Percentiles rank a stretch among this genome's conserved stretches.
Evolutionary conservation across 306 rosid species (phyloP).

Genomic region (Gynostemma pentaphyllum): DNA sequence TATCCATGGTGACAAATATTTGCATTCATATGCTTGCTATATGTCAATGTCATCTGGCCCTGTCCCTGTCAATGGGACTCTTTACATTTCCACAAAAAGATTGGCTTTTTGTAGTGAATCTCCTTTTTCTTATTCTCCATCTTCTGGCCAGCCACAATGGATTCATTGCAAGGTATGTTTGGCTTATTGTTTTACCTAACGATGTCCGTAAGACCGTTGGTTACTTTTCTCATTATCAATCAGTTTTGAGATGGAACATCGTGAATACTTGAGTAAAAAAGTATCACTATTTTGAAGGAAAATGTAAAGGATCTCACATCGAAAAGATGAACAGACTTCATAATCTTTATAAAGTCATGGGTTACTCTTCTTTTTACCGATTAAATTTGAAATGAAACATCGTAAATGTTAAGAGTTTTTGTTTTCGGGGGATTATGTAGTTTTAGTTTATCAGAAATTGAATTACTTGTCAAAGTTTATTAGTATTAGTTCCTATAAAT

Average conservation of each 20-base stretch:
- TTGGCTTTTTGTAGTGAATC: slow-evolving; percentile 79
- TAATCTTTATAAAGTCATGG: no score
- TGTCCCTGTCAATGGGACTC: slow-evolving; percentile 54
- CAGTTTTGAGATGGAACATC: no score
- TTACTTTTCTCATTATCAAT: no score
- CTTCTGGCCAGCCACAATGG: slow-evolving; percentile 26
- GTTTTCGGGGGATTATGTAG: neutral
- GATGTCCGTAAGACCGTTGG: no score
- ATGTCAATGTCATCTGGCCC: slow-evolving; percentile 49
- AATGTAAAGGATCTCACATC: no score
- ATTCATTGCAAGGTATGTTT: slow-evolving; percentile 45
- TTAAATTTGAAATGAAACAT: no score
- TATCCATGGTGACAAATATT: slow-evolving; percentile 46
- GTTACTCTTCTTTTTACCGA: no score
- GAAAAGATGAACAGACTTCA: no score
- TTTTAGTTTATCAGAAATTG: neutral
- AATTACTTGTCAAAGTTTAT: neutral
- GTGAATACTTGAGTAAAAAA: no score
- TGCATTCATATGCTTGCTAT: slow-evolving; percentile 53
- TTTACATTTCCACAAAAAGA: slow-evolving; percentile 49
- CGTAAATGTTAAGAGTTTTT: no score
- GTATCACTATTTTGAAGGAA: no score
- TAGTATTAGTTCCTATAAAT: neutral
- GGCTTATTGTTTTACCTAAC: no score
- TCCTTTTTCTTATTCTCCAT: slow-evolving; percentile 30